Evolutionary conservation across 768 basidiomycete genomes (phyloP), one percentile per base, ranked within the genome.

Genomic region (Pleurotus citrinopileatus): DNA sequence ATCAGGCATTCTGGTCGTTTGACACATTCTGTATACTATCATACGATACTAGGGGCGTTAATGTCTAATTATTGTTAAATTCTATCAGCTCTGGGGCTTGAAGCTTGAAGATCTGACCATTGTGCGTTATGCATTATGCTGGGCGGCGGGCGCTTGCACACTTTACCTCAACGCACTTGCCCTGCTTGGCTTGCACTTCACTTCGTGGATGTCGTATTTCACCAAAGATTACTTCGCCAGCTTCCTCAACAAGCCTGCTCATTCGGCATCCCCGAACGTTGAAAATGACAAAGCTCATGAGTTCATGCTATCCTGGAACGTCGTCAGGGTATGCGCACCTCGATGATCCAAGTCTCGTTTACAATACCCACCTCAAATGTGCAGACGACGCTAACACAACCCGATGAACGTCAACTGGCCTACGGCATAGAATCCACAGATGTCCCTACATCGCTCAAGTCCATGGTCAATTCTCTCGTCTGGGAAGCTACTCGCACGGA

Each of bases 191-290:
- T n/a, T n/a, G n/a, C n/a, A n/a, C n/a, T n/a, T 19, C 38, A 40
- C 7, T 26, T 44, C 55, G 27, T 48, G 29, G 34, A 27, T 51
- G 46, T 25, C 48, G 15, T 50, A 50, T 36, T 50, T 50, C 48
- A 60, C 52, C 56, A 91, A 91, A 89, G 89, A 91, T 62, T 93
- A 92, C 67, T 93, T 94, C 64, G 87, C 89, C 50, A 91, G 89
- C 65, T 91, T 92, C 63, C 73, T 93, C 64, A 64, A 74, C 70
- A 62, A 73, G 62, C 56, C 73, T 28, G 62, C 57, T 56, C 69
- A 83, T 71, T 58, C 73, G 61, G 22, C 67, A 60, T 50, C 48
- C 13, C 57, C 78, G 55, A 89, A 84, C 63, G 65, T 71, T 0
- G 67, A 73, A 38, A 73, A 83, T 17, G 91, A 94, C 64, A 81